phyloP scores from a whole-genome alignment of 257 asterid species.

The Petunia secreta region DNA sequence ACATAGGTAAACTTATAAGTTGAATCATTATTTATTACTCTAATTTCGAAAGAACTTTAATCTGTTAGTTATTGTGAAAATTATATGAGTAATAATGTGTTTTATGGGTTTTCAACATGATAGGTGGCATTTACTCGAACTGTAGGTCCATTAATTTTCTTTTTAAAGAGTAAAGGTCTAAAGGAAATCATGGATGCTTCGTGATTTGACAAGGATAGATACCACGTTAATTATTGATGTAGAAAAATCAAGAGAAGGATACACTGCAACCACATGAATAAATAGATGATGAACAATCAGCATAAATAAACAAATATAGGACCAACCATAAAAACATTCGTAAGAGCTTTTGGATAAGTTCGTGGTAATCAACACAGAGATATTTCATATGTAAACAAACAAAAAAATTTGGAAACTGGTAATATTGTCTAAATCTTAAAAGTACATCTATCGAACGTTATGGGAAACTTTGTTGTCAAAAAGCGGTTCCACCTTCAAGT shows the following conservation, averaged over 20 bases:
- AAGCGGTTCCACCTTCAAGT: constrained; percentile 1
- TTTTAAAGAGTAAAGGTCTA: background rate
- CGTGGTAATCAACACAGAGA: background rate
- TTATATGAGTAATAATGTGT: background rate
- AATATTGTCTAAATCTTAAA: background rate
- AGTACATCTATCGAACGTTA: background rate
- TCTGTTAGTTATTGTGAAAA: background rate
- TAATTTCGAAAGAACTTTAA: background rate
- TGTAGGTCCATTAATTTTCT: constrained; percentile 1
- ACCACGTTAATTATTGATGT: background rate
- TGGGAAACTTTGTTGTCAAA: background rate
- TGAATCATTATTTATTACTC: background rate
- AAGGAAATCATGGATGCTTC: background rate
- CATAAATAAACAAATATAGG: background rate
- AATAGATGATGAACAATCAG: background rate
- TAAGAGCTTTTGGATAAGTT: background rate
- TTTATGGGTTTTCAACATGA: background rate
- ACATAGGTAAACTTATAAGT: background rate
- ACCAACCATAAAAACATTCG: background rate
- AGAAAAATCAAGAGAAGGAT: background rate
- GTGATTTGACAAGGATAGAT: background rate
- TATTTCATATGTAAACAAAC: background rate
- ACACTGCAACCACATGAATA: background rate
- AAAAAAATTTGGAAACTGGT: no score
- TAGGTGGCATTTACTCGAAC: background rate